Evolutionary conservation across 108 stramenopile genomes (phyloP), one percentile per base, ranked within the genome.

Genomic region (Schizochytrium sp.): DNA sequence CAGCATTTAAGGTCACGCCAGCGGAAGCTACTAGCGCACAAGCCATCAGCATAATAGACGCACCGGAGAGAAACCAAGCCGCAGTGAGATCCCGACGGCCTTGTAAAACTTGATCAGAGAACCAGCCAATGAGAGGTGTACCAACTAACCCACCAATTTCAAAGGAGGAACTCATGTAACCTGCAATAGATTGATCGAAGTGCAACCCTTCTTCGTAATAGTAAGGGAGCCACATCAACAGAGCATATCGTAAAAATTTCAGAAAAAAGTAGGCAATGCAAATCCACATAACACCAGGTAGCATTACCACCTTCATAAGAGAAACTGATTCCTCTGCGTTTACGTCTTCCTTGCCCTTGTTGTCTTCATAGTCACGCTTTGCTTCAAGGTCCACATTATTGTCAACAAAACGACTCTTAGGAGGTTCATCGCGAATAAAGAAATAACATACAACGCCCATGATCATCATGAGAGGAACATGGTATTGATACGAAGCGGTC

Each of bases 141-240:
- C 76, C 76, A 28, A 83, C 55, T 8, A 83, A 10, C 7, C 76
- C 76, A 42, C 76, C 76, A 42, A 83, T n/a, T 40, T 83, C 76
- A 42, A 83, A 83, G 53, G 50, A 55, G 76, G 76, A 55, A 28
- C 50, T 55, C 53, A 83, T 83, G 76, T 83, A 83, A 5, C 76
- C 76, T 5, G 50, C 76, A 17, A 55, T 5, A 5, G 76, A 49
- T 42, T 83, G 76, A 53, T 55, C 53, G 55, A 83, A 83, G 76
- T 83, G 76, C 76, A 83, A 42, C 38, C 76, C 76, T 42, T 83
- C 76, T 40, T 83, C 76, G 47, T 83, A 83, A 50, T 83, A 83
- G 28, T 83, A 83, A 5, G 76, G 76, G 10, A 83, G 76, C 76
- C 76, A 83, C 76, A 83, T 83, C 15, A 83, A 53, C 50, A 83